Conservation (phyloP, 768 basidiomycete species). For the Chalciporus pseudorubinellus region DNA sequence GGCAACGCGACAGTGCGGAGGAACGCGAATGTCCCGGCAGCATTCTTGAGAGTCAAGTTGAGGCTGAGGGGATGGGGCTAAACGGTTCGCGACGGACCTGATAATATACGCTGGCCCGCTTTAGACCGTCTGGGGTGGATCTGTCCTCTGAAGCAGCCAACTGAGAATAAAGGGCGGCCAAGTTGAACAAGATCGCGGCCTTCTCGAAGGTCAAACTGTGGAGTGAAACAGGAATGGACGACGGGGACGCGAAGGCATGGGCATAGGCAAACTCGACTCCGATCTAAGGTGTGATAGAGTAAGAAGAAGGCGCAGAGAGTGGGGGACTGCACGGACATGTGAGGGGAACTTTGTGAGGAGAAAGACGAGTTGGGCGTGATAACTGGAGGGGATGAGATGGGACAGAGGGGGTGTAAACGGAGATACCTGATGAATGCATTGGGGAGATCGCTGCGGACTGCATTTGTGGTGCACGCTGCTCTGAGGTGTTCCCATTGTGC, state of each 20-base stretch:
- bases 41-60: slow-evolving; percentile 41
- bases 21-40: slow-evolving; percentile 71
- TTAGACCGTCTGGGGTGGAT: slow-evolving; percentile 74
- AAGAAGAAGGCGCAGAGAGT: slow-evolving; percentile 11
- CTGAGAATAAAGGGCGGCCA: slow-evolving; percentile 83
- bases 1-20: slow-evolving; percentile 53
- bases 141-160: slow-evolving; percentile 72
- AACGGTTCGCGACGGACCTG: slow-evolving; percentile 46
- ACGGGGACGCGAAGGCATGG: slow-evolving; percentile 57
- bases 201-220: slow-evolving; percentile 82
- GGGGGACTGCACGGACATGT: slow-evolving; percentile 48
- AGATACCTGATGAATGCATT: slow-evolving; percentile 54
- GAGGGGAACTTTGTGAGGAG: slow-evolving; percentile 81
- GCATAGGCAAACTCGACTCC: slow-evolving; percentile 71
- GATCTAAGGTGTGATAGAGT: slow-evolving; percentile 45
- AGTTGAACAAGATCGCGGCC: slow-evolving; percentile 76
- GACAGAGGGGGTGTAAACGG: neutral
- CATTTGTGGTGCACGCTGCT: slow-evolving; percentile 52
- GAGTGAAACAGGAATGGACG: slow-evolving; percentile 56
- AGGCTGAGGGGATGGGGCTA: slow-evolving; percentile 11
- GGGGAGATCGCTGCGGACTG: slow-evolving; percentile 52
- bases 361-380: slow-evolving; percentile 87
- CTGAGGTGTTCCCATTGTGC: slow-evolving; percentile 66
- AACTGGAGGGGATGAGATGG: slow-evolving; percentile 46
- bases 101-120: slow-evolving; percentile 67